phyloP scores from a whole-genome alignment of 768 basidiomycete genomes.

The Pleurotus eryngii region DNA sequence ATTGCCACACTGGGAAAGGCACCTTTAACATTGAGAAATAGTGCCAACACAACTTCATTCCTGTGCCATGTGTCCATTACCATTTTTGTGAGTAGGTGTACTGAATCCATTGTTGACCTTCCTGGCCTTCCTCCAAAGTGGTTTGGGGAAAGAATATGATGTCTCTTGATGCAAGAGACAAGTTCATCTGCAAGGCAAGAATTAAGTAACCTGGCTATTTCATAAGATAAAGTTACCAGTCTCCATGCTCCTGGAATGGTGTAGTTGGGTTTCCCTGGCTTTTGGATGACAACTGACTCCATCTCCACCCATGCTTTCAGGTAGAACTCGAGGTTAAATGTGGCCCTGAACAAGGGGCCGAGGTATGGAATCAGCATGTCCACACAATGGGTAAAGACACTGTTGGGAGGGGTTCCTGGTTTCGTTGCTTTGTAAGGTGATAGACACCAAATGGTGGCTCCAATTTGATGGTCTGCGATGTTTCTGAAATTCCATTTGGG shows the following conservation, averaged over 20 bases:
- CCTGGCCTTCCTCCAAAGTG: slow-evolving; percentile 29
- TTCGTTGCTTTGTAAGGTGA: slow-evolving; percentile 25
- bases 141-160: slow-evolving; percentile 16
- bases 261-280: too few species aligned
- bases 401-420: slow-evolving; percentile 18
- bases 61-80: slow-evolving; percentile 20
- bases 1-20: slow-evolving; percentile 23
- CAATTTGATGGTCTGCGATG: slow-evolving; percentile 8
- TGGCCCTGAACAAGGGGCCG: slow-evolving; percentile 16
- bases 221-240: slow-evolving; percentile 20
- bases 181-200: slow-evolving; percentile 12
- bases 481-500: background rate
- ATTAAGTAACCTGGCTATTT: slow-evolving; percentile 7
- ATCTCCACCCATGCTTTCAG: slow-evolving; percentile 24
- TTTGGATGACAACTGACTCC: slow-evolving; percentile 21
- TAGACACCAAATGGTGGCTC: slow-evolving; percentile 13
- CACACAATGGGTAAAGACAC: slow-evolving; percentile 15
- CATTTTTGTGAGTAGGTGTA: slow-evolving; percentile 18
- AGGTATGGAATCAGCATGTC: slow-evolving; percentile 13
- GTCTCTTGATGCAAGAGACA: slow-evolving; percentile 12
- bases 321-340: slow-evolving; percentile 22
- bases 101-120: slow-evolving; percentile 22
- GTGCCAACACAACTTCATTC: slow-evolving; percentile 17
- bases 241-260: too few species aligned
- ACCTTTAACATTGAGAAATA: slow-evolving; percentile 27